Evolutionary conservation across 331 rosid genomes (phyloP).

Genomic region (Dryas integrifolia): DNA sequence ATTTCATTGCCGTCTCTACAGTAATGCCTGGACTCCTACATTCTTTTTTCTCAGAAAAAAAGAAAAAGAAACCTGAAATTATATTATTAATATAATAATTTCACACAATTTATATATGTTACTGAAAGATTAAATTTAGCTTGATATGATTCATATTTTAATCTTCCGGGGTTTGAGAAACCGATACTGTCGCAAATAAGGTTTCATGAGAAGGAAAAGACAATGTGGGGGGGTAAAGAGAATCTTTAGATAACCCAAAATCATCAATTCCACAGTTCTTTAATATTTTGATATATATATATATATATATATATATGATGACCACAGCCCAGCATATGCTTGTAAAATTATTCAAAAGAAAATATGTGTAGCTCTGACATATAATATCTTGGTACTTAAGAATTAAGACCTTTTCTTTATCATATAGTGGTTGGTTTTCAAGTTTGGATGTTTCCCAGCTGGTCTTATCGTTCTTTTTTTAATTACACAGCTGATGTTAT

Average conservation of each 20-base stretch:
- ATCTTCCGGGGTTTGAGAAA: conserved; percentile 5
- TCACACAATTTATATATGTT: conserved; percentile 24
- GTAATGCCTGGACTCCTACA: conserved; percentile 4
- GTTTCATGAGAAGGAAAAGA: conserved; percentile 38
- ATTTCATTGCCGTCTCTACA: conserved; percentile 37
- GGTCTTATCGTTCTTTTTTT: background rate
- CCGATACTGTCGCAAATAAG: conserved; percentile 32
- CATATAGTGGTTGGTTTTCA: conserved; percentile 20
- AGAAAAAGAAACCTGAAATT: background rate
- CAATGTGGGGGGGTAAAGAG: conserved; percentile 43
- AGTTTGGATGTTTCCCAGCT: conserved; percentile 13
- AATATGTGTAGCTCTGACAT: conserved; percentile 1
- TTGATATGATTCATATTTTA: background rate
- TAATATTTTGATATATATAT: background rate
- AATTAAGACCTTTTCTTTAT: conserved; percentile 4
- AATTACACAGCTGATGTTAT: background rate
- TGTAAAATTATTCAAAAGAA: conserved; percentile 15
- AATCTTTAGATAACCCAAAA: conserved; percentile 40
- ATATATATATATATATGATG: conserved; percentile 10
- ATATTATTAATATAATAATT: background rate
- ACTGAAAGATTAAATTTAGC: conserved; percentile 29
- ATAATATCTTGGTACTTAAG: background rate
- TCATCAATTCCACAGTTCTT: conserved; percentile 45
- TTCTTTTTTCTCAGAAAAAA: conserved; percentile 17
- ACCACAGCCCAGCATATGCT: conserved; percentile 23